Evolutionary conservation across 176 grass and related monocot genomes (phyloP), one percentile per base, ranked within the genome.

Genomic region (Lolium rigidum): DNA sequence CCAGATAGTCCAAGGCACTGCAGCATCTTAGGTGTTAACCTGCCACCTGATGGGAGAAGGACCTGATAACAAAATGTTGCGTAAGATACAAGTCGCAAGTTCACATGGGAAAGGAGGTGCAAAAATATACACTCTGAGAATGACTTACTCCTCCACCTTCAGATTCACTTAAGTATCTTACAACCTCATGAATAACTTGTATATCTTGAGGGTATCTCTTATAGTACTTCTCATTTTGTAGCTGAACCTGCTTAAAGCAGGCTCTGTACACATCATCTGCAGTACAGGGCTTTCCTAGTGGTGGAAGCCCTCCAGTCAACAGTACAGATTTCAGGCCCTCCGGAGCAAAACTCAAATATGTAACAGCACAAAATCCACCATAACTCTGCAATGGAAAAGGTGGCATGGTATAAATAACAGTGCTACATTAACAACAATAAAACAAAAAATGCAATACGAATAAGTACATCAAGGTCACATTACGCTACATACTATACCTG

Each of bases 311-410:
- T 74, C 96, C 96, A 26, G 93, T 98, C 67, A 98, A 84, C 86
- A 98, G 91, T 64, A 95, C 92, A 89, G 86, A 82, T 79, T 95
- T 95, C 86, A 98, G 84, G 83, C 94, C 96, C 94, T 95, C 83
- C 77, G 96, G 94, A 76, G 90, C 93, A 89, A 94, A 95, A 91
- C 96, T 98, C 84, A 98, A 88, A 91, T 98, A 98, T 14, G 93
- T 95, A 86, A 95, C 93, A 44, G 93, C 96, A 80, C 96, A 98
- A 88, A 98, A 98, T 79, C 92, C 96, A 77, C 96, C 94, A 35
- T 94, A 98, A 84, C 96, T 98, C 96, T 98, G 84, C 60, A 78
- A 62, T 6, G 47, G 21, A 51, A 37, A 1, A 84, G 55, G 86
- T 4, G 25, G n/a, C 70, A 81, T 5, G 0, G 26, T 21, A 1